Evolutionary conservation across 1,284 basidiomycete species (phyloP), one percentile per base, ranked within the genome.

Genomic region (Inonotus hispidus): DNA sequence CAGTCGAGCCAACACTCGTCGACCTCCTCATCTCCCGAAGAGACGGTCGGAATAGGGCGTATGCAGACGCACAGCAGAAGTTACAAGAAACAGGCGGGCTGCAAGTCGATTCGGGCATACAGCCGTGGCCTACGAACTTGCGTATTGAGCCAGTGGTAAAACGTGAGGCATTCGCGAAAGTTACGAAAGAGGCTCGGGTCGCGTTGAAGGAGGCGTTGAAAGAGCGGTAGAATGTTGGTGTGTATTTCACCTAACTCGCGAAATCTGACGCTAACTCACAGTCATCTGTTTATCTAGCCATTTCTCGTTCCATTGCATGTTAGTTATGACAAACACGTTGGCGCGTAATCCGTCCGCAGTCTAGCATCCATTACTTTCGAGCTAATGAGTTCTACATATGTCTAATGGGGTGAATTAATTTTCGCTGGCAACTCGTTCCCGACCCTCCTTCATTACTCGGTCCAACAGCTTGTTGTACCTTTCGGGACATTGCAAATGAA

Each of bases 401-500:
- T n/a, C 16, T 43, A 43, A 43, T 21, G 19, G 41, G 41, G n/a
- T 35, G 19, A 46, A 49, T 49, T 21, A 49, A 49, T 8, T 23
- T 3, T 3, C 46, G 25, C 23, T 25, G 25, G 46, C 46, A n/a
- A 27, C 57, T n/a, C 58, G 38, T 53, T 59, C 46, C 7, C 54
- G 56, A 2, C 84, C 85, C 70, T 89, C 83, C 55, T 73, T 71
- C 63, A 86, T 79, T 0, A 79, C 78, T 56, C 76, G 73, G 70
- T 86, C 83, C 23, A 91, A 62, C 7, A 88, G 66, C n/a, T 68
- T 71, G 65, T 88, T 87, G 67, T 87, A 85, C 68, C 75, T 70
- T 16, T 75, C 68, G 41, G 71, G 73, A 21, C 74, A 66, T 70
- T 93, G 91, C 5, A 73, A 67, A 50, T 83, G 77, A 23, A 92